Conservation (phyloP, 2,329 filamentous ascomycete species). For the Ceratocystis huliohia region DNA sequence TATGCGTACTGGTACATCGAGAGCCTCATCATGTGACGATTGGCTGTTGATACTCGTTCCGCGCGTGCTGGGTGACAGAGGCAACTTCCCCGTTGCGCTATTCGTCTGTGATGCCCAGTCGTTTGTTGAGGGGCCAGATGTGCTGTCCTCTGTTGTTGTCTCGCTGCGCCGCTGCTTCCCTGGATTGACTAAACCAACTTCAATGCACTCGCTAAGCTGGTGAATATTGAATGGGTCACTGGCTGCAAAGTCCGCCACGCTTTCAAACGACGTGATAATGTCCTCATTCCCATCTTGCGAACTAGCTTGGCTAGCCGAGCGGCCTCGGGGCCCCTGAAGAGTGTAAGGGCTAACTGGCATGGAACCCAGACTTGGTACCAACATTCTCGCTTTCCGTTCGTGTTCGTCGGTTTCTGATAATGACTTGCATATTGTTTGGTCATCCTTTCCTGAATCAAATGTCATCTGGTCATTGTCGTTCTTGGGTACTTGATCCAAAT, state of each 20-base stretch:
- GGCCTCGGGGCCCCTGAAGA: background rate
- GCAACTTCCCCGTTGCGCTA: slow-evolving; percentile 51
- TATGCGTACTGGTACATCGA: slow-evolving; percentile 20
- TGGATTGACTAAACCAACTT: slow-evolving; percentile 23
- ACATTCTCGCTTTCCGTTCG: background rate
- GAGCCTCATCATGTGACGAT: slow-evolving; percentile 40
- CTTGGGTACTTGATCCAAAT: background rate
- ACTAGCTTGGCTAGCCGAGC: background rate
- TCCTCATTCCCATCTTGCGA: slow-evolving; percentile 24
- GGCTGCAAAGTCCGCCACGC: slow-evolving; percentile 36
- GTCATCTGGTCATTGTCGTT: background rate
- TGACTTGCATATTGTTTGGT: background rate
- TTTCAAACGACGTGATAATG: slow-evolving; percentile 34
- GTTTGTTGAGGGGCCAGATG: slow-evolving; percentile 39
- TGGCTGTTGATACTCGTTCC: slow-evolving; percentile 53
- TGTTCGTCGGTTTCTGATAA: background rate
- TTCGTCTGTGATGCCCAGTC: slow-evolving; percentile 53
- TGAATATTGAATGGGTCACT: slow-evolving; percentile 38
- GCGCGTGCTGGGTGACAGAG: slow-evolving; percentile 51
- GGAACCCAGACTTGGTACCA: slow-evolving; percentile 3
- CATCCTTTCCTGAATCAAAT: background rate
- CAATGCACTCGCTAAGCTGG: slow-evolving; percentile 3
- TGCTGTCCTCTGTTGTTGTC: slow-evolving; percentile 46
- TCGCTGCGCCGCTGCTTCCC: slow-evolving; percentile 47
- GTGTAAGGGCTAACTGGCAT: slow-evolving; percentile 16